These are phyloP conservation scores for Aspergillus transmontanensis DNA, from an alignment of 2,329 filamentous ascomycete genomes.

Conservation along the genomic window DNA sequence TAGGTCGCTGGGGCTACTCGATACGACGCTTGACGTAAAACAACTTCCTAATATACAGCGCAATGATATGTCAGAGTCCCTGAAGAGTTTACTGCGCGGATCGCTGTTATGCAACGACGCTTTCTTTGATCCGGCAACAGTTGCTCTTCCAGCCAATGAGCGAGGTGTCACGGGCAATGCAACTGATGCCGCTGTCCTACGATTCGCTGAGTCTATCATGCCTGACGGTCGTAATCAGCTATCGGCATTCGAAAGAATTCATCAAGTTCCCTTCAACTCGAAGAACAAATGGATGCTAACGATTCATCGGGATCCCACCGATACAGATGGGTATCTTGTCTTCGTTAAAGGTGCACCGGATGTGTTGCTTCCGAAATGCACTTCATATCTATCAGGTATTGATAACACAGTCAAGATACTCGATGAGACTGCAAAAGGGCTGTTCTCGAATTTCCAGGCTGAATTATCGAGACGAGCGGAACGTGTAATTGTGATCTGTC, in stretches of 20 bases:
- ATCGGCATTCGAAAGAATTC: slow-evolving; percentile 63
- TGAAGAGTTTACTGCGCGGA: slow-evolving; percentile 63
- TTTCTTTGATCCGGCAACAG: slow-evolving; percentile 69
- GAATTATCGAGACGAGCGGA: slow-evolving; percentile 69
- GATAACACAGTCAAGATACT: slow-evolving; percentile 59
- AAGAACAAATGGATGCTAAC: slow-evolving; percentile 84
- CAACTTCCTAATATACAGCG: slow-evolving; percentile 15
- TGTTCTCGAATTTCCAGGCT: slow-evolving; percentile 65
- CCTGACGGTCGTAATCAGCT: slow-evolving; percentile 60
- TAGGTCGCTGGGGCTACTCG: slow-evolving; percentile 30
- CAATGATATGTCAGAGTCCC: slow-evolving; percentile 37
- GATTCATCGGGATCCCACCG: slow-evolving; percentile 44
- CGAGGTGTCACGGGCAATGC: slow-evolving; percentile 73
- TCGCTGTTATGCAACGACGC: slow-evolving; percentile 74
- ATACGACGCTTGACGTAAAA: slow-evolving; percentile 25
- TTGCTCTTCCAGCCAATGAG: slow-evolving; percentile 60
- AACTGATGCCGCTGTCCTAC: slow-evolving; percentile 73
- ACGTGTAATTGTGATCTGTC: slow-evolving; percentile 69
- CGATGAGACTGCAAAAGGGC: slow-evolving; percentile 47
- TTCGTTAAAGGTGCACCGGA: slow-evolving; percentile 78
- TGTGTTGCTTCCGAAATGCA: slow-evolving; percentile 67
- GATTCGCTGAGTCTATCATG: slow-evolving; percentile 68
- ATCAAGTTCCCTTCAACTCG: slow-evolving; percentile 75
- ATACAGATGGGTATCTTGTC: slow-evolving; percentile 28
- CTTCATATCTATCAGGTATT: slow-evolving; percentile 58